Evolutionary conservation across 108 stramenopile genomes (phyloP).

Genomic region (Fragilaria crotonensis): DNA sequence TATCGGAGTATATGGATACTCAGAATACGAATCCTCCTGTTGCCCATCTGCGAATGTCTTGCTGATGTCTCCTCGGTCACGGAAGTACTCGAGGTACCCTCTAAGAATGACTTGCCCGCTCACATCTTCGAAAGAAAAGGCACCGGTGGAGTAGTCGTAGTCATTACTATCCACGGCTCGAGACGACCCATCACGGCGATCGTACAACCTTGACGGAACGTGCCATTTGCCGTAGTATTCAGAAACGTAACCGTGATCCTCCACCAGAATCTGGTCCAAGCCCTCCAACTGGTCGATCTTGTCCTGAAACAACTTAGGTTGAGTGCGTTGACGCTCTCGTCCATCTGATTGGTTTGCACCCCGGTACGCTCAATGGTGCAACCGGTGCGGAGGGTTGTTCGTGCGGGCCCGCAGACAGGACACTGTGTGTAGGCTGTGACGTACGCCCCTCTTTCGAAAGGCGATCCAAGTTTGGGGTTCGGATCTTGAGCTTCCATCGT

Average conservation of each 20-base stretch:
- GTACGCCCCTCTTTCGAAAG: constrained; percentile 11
- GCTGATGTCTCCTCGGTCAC: background rate
- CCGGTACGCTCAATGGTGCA: constrained; percentile 24
- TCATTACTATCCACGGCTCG: too few species aligned
- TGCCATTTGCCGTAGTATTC: constrained; percentile 29
- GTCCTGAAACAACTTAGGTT: background rate
- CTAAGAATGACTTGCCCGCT: background rate
- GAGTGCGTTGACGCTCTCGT: background rate
- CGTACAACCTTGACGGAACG: too few species aligned
- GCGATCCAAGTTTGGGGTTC: constrained; percentile 23
- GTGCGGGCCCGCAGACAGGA: constrained; percentile 14
- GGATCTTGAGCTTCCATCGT: constrained; percentile 3
- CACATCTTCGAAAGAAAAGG: background rate
- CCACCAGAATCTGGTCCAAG: constrained; percentile 13
- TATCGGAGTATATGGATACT: too few species aligned
- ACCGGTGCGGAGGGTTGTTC: constrained; percentile 16
- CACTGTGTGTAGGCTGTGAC: constrained; percentile 21
- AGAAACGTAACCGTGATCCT: constrained; percentile 8
- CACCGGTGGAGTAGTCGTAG: background rate
- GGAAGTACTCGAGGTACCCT: constrained; percentile 4
- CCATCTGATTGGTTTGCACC: constrained; percentile 17
- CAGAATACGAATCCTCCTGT: constrained; percentile 12
- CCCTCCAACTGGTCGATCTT: constrained; percentile 1
- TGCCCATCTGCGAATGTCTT: background rate
- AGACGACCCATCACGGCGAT: too few species aligned